These are phyloP conservation scores for Monosiga brevicollis DNA, from an alignment of 78 protist species.

Conservation along the genomic window DNA sequence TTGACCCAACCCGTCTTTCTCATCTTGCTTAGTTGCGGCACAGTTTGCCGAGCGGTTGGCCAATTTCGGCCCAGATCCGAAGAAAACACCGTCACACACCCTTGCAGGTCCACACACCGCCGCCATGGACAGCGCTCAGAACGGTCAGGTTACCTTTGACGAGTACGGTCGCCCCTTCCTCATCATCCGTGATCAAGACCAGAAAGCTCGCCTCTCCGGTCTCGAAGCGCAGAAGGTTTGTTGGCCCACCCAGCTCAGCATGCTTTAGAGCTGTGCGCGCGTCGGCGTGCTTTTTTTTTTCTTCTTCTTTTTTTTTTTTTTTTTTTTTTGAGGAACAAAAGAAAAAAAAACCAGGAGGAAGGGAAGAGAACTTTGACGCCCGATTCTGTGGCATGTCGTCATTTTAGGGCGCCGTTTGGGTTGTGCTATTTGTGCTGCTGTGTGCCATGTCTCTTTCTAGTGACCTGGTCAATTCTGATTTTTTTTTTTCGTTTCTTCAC, in stretches of 20 bases:
- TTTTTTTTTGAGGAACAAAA: too few relatives aligned
- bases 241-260: background rate
- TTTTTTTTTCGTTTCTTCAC: conserved; percentile 5
- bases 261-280: too few relatives aligned
- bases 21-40: background rate
- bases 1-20: background rate
- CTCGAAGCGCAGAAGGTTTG: conserved; percentile 87
- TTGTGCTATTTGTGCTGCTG: too few relatives aligned
- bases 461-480: background rate
- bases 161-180: conserved; percentile 96
- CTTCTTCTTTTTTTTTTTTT: too few relatives aligned
- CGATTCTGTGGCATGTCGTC: too few relatives aligned
- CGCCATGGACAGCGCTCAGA: background rate
- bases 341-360: too few relatives aligned
- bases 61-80: too few relatives aligned
- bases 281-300: too few relatives aligned
- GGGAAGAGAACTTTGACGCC: too few relatives aligned
- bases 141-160: conserved; percentile 60
- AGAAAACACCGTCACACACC: background rate
- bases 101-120: background rate
- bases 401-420: too few relatives aligned
- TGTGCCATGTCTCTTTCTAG: too few relatives aligned
- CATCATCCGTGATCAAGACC: conserved; percentile 82
- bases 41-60: too few relatives aligned
- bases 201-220: conserved; percentile 78